Base-by-base conservation (phyloP, 1,284 basidiomycete species). In the Salmacisia buchloeana region DNA sequence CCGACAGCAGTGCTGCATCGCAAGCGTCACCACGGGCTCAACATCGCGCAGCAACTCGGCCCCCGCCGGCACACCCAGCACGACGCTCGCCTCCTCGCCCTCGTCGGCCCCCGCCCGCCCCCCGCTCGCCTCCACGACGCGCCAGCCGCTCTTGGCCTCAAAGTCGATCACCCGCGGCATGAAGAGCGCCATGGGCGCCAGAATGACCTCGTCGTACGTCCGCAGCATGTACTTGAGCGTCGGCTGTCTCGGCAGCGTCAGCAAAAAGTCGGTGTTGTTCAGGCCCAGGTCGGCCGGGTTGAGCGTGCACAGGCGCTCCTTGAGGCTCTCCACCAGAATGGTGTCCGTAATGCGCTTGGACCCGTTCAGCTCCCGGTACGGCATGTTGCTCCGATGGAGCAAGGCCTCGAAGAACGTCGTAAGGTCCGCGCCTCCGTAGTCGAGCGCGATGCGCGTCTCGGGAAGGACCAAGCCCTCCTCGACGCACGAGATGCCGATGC, bases 121-220 rank as follows among this genome's bases (percentile, higher is more conserved):
- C 46, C 39, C 34, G 31, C 43, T 64, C 67, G 33, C 31, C 21
- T 13, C 61, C 61, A 49, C 69, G 63, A 3, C 66, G 60, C 39
- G 35, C 34, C 41, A 36, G 58, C 68, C 41, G 46, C 61, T 83
- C 80, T 94, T 93, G 69, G 84, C 84, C 36, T 92, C 88, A 76
- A 94, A 93, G 70, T 94, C 89, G 66, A 97, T 88, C 43, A 96
- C 87, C 25, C 90, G 86, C 15, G 94, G 92, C 70, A 94, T 91
- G 71, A 98, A 98, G 49, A 97, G 83, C 73, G 70, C 91, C 87
- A 97, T 91, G 1, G 94, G 91, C 0, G 93, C 92, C 38, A 98
- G 83, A 63, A 97, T 94, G 62, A 91, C 88, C 82, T 98, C 96
- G 78, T 98, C 96, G 77, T 97, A 98, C 3, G 90, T 89, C 33